Conservation (phyloP, 2,329 filamentous ascomycete species). For the Botrytis squamosa region DNA sequence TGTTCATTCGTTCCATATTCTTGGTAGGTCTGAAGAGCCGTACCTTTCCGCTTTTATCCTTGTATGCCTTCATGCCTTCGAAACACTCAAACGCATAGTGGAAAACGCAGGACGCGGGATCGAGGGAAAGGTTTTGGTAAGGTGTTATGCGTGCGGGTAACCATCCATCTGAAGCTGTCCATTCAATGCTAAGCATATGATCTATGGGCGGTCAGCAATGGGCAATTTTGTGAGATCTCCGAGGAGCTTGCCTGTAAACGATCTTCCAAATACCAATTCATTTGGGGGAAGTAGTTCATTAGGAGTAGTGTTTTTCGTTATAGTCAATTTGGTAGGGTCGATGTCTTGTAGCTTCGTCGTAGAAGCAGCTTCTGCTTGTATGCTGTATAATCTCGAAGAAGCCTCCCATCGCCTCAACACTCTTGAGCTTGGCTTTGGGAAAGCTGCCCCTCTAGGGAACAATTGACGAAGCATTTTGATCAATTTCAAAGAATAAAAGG, state of each 20-base stretch:
- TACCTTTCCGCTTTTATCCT: slow-evolving; percentile 73
- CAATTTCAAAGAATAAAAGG: slow-evolving; percentile 18
- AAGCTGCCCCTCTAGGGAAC: slow-evolving; percentile 44
- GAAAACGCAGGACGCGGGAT: slow-evolving; percentile 94
- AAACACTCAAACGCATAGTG: slow-evolving; percentile 99
- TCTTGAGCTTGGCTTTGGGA: slow-evolving; percentile 38
- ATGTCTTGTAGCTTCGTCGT: slow-evolving; percentile 59
- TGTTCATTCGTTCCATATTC: slow-evolving; percentile 96
- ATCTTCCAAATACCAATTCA: slow-evolving; percentile 84
- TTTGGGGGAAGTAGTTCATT: slow-evolving; percentile 72
- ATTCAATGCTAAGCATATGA: slow-evolving; percentile 95
- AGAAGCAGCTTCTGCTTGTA: slow-evolving; percentile 41
- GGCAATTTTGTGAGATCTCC: not conserved
- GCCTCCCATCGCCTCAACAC: slow-evolving; percentile 40
- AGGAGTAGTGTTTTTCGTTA: slow-evolving; percentile 73
- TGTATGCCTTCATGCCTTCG: slow-evolving; percentile 99
- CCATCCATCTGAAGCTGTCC: slow-evolving; percentile 77
- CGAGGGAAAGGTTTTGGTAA: slow-evolving; percentile 95
- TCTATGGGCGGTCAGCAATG: slow-evolving; percentile 53
- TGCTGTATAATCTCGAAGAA: slow-evolving; percentile 49
- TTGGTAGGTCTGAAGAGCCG: slow-evolving; percentile 90
- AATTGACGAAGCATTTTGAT: slow-evolving; percentile 48
- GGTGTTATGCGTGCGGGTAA: slow-evolving; percentile 77
- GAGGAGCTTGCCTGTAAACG: slow-evolving; percentile 72
- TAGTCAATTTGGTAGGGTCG: slow-evolving; percentile 71